Conservation (phyloP, 176 grass and related monocot genomes). For the Coix lacrymajobi region DNA sequence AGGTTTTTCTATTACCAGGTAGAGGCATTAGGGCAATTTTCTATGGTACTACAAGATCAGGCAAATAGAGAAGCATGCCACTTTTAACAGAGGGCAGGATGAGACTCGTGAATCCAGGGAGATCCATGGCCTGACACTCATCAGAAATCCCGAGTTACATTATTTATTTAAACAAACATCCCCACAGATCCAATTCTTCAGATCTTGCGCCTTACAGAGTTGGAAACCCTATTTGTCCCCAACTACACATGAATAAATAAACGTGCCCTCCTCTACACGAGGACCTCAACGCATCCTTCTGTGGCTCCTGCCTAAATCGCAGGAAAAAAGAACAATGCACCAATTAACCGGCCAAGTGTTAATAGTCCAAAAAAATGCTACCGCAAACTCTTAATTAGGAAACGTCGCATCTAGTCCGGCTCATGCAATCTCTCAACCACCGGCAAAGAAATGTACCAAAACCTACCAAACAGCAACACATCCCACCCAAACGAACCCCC, state of each 20-base stretch:
- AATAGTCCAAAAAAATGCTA: background rate
- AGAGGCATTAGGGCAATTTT: background rate
- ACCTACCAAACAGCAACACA: background rate
- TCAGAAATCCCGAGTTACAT: background rate
- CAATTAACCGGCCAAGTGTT: background rate
- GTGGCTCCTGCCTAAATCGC: background rate
- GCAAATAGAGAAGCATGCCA: background rate
- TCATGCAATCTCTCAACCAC: conserved; percentile 6
- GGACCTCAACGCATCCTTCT: background rate
- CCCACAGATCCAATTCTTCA: conserved; percentile 9
- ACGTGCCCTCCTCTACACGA: background rate
- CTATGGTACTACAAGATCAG: background rate
- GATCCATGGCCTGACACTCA: conserved; percentile 5
- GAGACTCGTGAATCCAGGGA: conserved; percentile 5
- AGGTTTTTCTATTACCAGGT: background rate
- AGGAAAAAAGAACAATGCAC: background rate
- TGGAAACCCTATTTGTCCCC: background rate
- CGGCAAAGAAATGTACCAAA: conserved; percentile 10
- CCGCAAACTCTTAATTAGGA: background rate
- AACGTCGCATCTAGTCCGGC: conserved; percentile 7
- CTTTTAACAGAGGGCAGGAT: background rate
- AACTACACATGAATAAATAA: background rate
- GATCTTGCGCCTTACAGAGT: conserved; percentile 8
- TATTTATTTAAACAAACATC: conserved; percentile 37
- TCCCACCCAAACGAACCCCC: background rate